Base-by-base conservation (phyloP, 768 basidiomycete genomes). In the Heimioporus sp. region DNA sequence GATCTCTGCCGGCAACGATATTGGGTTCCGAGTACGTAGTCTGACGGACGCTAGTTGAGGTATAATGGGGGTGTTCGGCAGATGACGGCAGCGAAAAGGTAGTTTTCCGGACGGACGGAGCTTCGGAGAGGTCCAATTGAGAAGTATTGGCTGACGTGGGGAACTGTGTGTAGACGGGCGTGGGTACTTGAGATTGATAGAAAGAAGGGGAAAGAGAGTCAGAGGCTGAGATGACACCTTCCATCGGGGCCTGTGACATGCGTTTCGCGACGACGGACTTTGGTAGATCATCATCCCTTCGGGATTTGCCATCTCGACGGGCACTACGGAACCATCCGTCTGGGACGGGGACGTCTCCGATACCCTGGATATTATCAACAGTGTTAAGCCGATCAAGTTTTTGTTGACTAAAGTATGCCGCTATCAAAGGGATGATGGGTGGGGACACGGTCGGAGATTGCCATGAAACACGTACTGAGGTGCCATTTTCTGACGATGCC, bases 381-480 rank as follows among this genome's bases (percentile, higher is more conserved):
- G 86, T 90, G 56, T 78, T 75, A 38, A 92, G 80, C 49, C 76
- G 76, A 64, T 88, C 85, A 53, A 91, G 72, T 50, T 79, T 86
- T 61, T 82, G 82, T 62, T 88, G 88, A 59, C 86, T 90, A 68
- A 90, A 92, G 75, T 92, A 92, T 43, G 90, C 89, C 54, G 90
- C 90, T 92, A 63, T 51, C 50, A 48, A 48, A 21, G 42, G 39
- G 42, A 48, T 39, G 45, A 50, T 61, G 34, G 15, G 24, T 24
- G 11, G 48, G 50, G 44, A 42, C 31, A 44, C 12, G 49, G 54
- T 58, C 65, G 68, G 66, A 60, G 65, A 69, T 67, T 59, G 59
- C 57, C 57, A 59, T 63, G 52, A 65, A 64, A 66, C 52, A 72
- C 76, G 52, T 59, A 80, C 78, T 80, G 43, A 80, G 68, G 58